Conservation (phyloP, 495 filamentous ascomycete genomes). For the Annulohypoxylon stygium region DNA sequence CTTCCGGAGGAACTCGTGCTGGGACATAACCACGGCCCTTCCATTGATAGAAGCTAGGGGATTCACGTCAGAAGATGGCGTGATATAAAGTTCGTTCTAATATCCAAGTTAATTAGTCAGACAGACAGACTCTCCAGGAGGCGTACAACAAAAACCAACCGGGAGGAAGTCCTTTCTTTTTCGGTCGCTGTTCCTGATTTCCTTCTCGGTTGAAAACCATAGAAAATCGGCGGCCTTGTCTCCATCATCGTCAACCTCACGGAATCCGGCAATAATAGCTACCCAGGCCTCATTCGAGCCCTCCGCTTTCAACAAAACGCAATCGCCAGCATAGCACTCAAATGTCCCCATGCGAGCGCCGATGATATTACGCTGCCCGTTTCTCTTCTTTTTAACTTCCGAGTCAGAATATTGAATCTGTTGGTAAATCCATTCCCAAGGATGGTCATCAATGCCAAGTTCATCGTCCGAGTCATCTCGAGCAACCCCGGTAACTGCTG, state of each 20-base stretch:
- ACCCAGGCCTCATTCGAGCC: conserved; percentile 86
- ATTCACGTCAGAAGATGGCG: conserved; percentile 84
- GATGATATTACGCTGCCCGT: conserved; percentile 66
- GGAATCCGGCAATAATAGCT: conserved; percentile 85
- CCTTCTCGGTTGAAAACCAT: conserved; percentile 93
- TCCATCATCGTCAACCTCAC: conserved; percentile 74
- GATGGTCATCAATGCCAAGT: conserved; percentile 82
- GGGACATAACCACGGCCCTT: conserved; percentile 83
- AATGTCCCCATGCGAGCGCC: conserved; percentile 90
- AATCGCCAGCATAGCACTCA: conserved; percentile 83
- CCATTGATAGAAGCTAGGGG: conserved; percentile 92
- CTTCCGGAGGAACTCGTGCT: conserved; percentile 69
- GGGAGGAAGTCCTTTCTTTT: conserved; percentile 84
- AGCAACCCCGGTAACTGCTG: conserved; percentile 62
- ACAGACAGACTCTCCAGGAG: background rate
- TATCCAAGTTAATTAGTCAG: conserved; percentile 19
- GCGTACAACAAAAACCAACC: conserved; percentile 54
- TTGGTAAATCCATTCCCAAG: conserved; percentile 93
- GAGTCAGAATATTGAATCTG: conserved; percentile 35
- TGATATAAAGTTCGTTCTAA: conserved; percentile 92
- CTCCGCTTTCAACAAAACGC: conserved; percentile 87
- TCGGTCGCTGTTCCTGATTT: conserved; percentile 85
- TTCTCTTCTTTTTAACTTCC: conserved; percentile 55
- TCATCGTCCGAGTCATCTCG: conserved; percentile 95
- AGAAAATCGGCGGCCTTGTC: conserved; percentile 77